Evolutionary conservation across 2,329 filamentous ascomycete species (phyloP), one percentile per base, ranked within the genome.

Genomic region (Xylaria sp.): DNA sequence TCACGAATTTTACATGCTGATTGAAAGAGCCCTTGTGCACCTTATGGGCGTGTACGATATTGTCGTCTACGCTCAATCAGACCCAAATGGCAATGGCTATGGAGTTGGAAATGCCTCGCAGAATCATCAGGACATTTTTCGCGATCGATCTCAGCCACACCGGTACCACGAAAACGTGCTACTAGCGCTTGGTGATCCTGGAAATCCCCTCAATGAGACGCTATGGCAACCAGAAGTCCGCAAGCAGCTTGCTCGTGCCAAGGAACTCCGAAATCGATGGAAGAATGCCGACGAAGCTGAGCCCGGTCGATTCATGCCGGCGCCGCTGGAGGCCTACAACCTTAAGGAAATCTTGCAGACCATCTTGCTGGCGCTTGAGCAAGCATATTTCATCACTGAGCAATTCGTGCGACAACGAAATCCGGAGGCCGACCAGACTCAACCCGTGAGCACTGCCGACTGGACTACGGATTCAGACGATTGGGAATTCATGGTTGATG

Each of bases 1-100:
- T 71, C 90, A 92, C 79, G 91, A 94, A 75, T 93, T 91, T 78
- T 93, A 93, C 80, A 88, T 89, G 61, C 85, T 92, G 43, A 86
- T 93, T 7, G 91, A 94, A 80, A 88, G 91, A 36, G 90, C 90
- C 0, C 83, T 93, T 8, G 89, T 92, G 1, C 86, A 90, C 56
- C 81, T 92, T 0, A 85, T 92, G n/a, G 85, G 84, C 0, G 86
- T 92, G 0, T 91, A 90, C 67, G 88, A 86, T 8, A 83, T 92
- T 5, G 76, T 78, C 0, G 82, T 93, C 0, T 66, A 71, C 43
- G 73, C 71, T 4, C 64, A 73, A 25, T 8, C 39, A 33, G 62
- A 68, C 48, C 58, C 64, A 28, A 58, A 61, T 51, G 46, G 59
- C 31, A 46, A 52, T 7, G 64, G 68, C 12, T 59, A 69, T 4